phyloP scores from a whole-genome alignment of 2,329 filamentous ascomycete genomes.

The Colletotrichum sidae region DNA sequence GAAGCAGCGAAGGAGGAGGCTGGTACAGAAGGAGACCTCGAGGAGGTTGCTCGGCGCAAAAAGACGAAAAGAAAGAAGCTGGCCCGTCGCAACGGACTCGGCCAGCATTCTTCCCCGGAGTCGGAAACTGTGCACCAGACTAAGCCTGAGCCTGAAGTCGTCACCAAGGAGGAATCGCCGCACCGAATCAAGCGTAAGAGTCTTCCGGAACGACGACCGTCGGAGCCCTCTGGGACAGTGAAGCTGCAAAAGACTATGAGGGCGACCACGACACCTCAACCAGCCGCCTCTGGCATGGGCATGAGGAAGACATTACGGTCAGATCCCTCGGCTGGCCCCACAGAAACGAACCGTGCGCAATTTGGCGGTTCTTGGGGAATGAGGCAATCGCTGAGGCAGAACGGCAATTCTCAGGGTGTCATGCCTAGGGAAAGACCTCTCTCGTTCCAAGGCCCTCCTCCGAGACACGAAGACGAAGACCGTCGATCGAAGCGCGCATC shows the following conservation, averaged over 20 bases:
- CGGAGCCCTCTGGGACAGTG: conserved; percentile 26
- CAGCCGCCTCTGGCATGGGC: conserved; percentile 18
- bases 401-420: conserved; percentile 6
- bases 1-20: conserved; percentile 65
- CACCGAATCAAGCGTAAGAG: conserved; percentile 17
- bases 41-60: conserved; percentile 46
- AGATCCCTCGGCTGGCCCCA: neutral
- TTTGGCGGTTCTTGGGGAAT: conserved; percentile 38
- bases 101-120: conserved; percentile 29
- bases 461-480: neutral
- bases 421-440: conserved; percentile 8
- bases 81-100: conserved; percentile 25
- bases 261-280: conserved; percentile 42
- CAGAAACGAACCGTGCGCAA: neutral
- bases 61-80: conserved; percentile 50
- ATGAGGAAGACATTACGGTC: conserved; percentile 44
- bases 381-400: conserved; percentile 45
- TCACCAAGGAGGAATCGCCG: conserved; percentile 4
- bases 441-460: conserved; percentile 22
- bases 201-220: conserved; percentile 24
- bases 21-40: conserved; percentile 58
- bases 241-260: conserved; percentile 63
- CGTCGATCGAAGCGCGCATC: conserved; percentile 17
- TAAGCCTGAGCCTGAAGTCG: conserved; percentile 44
- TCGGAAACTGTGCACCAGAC: conserved; percentile 54